A percentile compares a stretch with the other conserved stretches of the same genome.
Evolutionary conservation across 305 asterid genomes (phyloP).

Genomic region (Solanum hybrid): DNA sequence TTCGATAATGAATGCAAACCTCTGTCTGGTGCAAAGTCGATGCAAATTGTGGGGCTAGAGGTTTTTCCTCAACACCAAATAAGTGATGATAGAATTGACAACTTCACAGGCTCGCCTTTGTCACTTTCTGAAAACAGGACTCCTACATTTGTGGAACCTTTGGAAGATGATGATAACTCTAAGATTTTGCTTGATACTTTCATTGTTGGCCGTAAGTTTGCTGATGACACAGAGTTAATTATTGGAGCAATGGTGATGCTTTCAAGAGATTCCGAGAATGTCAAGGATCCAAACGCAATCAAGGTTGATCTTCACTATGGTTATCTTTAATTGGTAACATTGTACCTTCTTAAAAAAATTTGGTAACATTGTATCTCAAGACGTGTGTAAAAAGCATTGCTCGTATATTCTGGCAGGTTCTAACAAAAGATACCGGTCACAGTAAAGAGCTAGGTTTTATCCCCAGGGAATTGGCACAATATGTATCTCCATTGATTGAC

Average conservation of each 20-base stretch:
- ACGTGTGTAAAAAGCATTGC: background rate
- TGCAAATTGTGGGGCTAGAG: slow-evolving; percentile 7
- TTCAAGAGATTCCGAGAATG: slow-evolving; percentile 65
- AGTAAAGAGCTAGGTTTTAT: slow-evolving; percentile 61
- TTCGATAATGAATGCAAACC: slow-evolving; percentile 4
- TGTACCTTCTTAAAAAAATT: background rate
- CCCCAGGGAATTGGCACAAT: slow-evolving; percentile 69
- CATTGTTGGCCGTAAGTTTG: slow-evolving; percentile 78
- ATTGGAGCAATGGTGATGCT: slow-evolving; percentile 46
- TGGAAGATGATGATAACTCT: slow-evolving; percentile 28
- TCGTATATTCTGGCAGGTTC: slow-evolving; percentile 43
- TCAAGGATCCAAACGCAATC: slow-evolving; percentile 67
- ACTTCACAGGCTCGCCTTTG: slow-evolving; percentile 15
- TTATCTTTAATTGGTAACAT: slow-evolving; percentile 5
- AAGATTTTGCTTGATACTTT: slow-evolving; percentile 43
- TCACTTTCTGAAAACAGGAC: slow-evolving; percentile 18
- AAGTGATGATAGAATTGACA: slow-evolving; percentile 14
- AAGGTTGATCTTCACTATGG: slow-evolving; percentile 42
- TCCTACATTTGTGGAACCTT: slow-evolving; percentile 17
- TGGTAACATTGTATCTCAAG: slow-evolving; percentile 3
- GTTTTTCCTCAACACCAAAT: slow-evolving; percentile 14
- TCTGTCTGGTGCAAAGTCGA: slow-evolving; percentile 5
- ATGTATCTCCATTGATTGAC: slow-evolving; percentile 68
- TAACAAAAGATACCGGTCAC: slow-evolving; percentile 36
- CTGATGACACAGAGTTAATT: slow-evolving; percentile 32